phyloP scores from a whole-genome alignment of 306 rosid species.

The Canavalia gladiata region DNA sequence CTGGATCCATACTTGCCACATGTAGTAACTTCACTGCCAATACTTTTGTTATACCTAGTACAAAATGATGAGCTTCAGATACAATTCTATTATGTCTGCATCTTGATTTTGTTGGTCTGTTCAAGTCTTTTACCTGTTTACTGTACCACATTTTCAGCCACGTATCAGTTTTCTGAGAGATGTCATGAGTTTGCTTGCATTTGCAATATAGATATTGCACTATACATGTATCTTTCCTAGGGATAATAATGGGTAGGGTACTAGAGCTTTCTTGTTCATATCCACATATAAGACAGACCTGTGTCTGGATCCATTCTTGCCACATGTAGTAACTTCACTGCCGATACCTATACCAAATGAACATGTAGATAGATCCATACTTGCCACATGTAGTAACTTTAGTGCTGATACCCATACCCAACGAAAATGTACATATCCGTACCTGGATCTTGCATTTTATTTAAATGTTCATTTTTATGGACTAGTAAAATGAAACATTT shows the following conservation, averaged over 20 bases:
- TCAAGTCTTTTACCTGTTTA: not conserved
- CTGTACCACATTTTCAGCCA: constrained; percentile 1
- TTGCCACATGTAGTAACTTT: not conserved
- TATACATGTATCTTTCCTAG: too few relatives aligned
- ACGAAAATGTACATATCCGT: not conserved
- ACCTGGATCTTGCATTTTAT: not conserved
- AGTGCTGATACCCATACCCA: not conserved
- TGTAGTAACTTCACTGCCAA: too few relatives aligned
- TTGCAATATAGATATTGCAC: not conserved
- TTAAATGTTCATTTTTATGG: not conserved
- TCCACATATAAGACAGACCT: not conserved
- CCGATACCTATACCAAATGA: not conserved
- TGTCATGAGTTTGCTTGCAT: not conserved
- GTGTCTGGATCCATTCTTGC: not conserved
- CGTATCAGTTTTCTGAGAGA: not conserved
- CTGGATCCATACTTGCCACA: not conserved
- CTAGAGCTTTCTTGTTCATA: not conserved
- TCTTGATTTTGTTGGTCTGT: constrained; percentile 7
- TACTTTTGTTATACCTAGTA: not conserved
- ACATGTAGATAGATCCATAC: not conserved
- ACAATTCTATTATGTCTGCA: not conserved
- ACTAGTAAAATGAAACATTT: not conserved
- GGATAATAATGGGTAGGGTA: too few relatives aligned
- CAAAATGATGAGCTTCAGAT: constrained; percentile 5
- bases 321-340: not conserved